Evolutionary conservation across 1,284 basidiomycete genomes (phyloP), one percentile per base, ranked within the genome.

Genomic region (Tremellales sp.): DNA sequence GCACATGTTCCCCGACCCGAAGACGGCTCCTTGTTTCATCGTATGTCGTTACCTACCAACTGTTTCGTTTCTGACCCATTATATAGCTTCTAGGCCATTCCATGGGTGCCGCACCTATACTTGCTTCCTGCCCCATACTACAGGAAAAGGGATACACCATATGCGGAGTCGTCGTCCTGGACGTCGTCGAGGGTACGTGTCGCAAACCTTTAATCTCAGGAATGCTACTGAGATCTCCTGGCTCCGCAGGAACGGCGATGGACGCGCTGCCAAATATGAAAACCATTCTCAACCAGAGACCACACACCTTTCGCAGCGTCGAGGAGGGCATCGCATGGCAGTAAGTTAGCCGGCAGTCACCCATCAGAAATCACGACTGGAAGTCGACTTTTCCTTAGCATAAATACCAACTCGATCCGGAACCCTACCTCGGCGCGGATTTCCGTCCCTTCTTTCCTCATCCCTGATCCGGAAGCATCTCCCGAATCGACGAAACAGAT

Each of bases 261-360:
- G 91, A 94, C 38, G 87, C 92, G 0, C 78, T 98, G 6, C 85
- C 87, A 0, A 80, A 86, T 53, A 98, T 99, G 94, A 81, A 87
- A 51, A 80, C 77, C 35, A 82, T 98, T 22, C 78, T 98, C n/a
- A 83, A 85, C 43, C 79, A 84, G 13, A 81, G 91, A 8, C 95
- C 94, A 1, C 81, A 82, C 18, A 84, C 85, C 0, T 99, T 98
- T 68, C 77, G 80, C 40, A 87, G 81, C 24, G 74, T 86, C 6
- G 84, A 92, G 63, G 85, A 86, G 34, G 92, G 87, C 1, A 83
- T 99, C 35, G 83, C 87, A 56, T 99, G 95, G 94, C 94, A 98
- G 88, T 94, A 71, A 63, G 90, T 81, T 19, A 14, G 22, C 43
- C 35, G 26, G 22, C 35, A 21, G 46, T 43, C 22, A 14, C 12